Base-by-base conservation (phyloP, 1,284 basidiomycete genomes). In the Ceratobasidium sp. region DNA sequence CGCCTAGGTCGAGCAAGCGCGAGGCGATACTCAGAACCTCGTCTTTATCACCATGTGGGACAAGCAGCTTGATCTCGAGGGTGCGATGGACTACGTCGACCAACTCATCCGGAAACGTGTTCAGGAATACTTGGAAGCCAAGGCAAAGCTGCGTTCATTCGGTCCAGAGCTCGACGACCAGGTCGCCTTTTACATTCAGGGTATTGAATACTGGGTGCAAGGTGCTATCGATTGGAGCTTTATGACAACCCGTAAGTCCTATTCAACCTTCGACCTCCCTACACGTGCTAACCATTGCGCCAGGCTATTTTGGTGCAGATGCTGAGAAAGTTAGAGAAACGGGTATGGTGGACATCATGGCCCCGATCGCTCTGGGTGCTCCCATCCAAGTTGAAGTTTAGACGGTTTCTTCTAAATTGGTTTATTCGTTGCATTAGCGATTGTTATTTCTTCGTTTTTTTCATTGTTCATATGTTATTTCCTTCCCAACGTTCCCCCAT, bases 21-120 rank as follows among this genome's bases (percentile, higher is more conserved):
- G 82, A 67, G 80, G 79, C 29, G 82, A 83, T 72, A 82, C 80
- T 70, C 81, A 82, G 73, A 83, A 83, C 70, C 75, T 83, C 11
- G 81, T 83, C 41, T 81, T 81, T 73, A 78, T 78, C 57, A 77
- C 83, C 62, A 82, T 83, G 80, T 73, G 78, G 41, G 80, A 82
- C 71, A 76, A 74, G 36, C 73, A 77, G n/a, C 73, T 80, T 2
- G 80, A 79, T 30, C 74, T 83, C 5, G 82, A 83, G 71, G 76
- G 72, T 30, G 81, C 78, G 2, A 77, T 82, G 36, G 78, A 82
- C 58, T 76, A 79, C 56, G 70, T 82, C 69, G 81, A 78, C 36
- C 75, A 77, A 6, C 82, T 82, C 80, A 76, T 81, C n/a, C 71
- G 75, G 1, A 74, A 77, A 44, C 77, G 81, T n/a, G 78, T 82